Evolutionary conservation across 2,329 filamentous ascomycete genomes (phyloP).

Genomic region (Huntiella savannae): DNA sequence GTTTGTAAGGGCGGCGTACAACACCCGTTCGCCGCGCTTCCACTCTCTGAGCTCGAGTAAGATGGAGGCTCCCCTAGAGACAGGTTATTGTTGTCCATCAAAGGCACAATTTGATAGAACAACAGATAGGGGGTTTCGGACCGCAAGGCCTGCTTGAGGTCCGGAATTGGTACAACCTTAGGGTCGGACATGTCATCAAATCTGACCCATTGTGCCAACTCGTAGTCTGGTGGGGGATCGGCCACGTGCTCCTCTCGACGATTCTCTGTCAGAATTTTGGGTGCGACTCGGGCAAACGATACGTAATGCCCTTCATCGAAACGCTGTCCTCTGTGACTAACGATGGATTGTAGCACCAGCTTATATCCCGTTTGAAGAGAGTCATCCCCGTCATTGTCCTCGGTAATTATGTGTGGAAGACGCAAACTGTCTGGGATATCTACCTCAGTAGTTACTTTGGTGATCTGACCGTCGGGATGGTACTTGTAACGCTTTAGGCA

Average conservation of each 20-base stretch:
- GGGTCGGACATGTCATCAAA: slow-evolving; percentile 72
- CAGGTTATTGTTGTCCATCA: slow-evolving; percentile 45
- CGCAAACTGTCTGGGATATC: slow-evolving; percentile 73
- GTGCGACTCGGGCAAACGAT: slow-evolving; percentile 60
- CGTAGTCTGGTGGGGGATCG: slow-evolving; percentile 44
- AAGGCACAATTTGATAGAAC: slow-evolving; percentile 87
- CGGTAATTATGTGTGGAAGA: slow-evolving; percentile 67
- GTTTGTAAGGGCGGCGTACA: neutral
- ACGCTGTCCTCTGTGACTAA: slow-evolving; percentile 60
- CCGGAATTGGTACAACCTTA: slow-evolving; percentile 57
- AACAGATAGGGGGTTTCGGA: slow-evolving; percentile 87
- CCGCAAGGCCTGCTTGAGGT: slow-evolving; percentile 55
- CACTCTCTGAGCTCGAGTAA: slow-evolving; percentile 28
- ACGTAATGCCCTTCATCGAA: slow-evolving; percentile 73
- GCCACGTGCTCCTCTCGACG: slow-evolving; percentile 26
- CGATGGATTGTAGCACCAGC: slow-evolving; percentile 71
- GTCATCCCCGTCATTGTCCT: slow-evolving; percentile 19
- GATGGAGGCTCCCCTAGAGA: slow-evolving; percentile 37
- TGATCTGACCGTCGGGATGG: slow-evolving; percentile 2
- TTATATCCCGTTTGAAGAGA: slow-evolving; percentile 81
- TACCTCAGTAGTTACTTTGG: slow-evolving; percentile 45
- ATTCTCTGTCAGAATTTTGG: slow-evolving; percentile 40
- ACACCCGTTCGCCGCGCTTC: neutral
- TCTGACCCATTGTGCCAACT: slow-evolving; percentile 65
- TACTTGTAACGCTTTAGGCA: slow-evolving; percentile 67